These are phyloP conservation scores for Boletus vinaceobasis DNA, from an alignment of 768 basidiomycete genomes.

Conservation along the genomic window DNA sequence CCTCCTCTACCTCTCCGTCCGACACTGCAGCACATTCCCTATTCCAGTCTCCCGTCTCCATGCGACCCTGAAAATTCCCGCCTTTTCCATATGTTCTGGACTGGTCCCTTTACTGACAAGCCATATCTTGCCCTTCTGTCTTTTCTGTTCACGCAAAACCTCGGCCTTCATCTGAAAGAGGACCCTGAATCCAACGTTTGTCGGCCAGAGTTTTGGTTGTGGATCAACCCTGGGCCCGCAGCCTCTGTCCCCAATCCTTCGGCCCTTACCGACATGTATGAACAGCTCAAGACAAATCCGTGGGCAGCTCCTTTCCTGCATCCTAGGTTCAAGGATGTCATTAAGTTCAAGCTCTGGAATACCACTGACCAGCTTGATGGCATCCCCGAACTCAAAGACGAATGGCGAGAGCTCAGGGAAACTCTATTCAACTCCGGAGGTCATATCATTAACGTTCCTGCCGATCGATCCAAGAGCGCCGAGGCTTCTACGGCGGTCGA, in stretches of 20 bases:
- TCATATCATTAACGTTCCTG: slow-evolving; percentile 63
- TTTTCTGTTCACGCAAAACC: slow-evolving; percentile 94
- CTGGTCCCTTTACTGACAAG: slow-evolving; percentile 97
- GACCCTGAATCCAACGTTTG: slow-evolving; percentile 48
- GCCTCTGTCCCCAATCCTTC: slow-evolving; percentile 83
- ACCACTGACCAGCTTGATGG: slow-evolving; percentile 96
- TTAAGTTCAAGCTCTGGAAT: slow-evolving; percentile 98
- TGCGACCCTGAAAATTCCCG: slow-evolving; percentile 87
- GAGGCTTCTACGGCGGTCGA: slow-evolving; percentile 17
- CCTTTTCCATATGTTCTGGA: slow-evolving; percentile 99
- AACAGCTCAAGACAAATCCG: slow-evolving; percentile 75
- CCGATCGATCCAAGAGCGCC: slow-evolving; percentile 36
- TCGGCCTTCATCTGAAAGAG: slow-evolving; percentile 69
- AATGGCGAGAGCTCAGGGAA: slow-evolving; percentile 75
- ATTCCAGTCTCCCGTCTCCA: slow-evolving; percentile 51
- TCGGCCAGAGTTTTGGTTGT: slow-evolving; percentile 92
- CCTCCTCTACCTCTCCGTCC: slow-evolving; percentile 42
- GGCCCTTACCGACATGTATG: slow-evolving; percentile 80
- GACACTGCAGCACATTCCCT: slow-evolving; percentile 52
- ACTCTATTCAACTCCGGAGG: slow-evolving; percentile 89
- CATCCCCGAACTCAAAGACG: slow-evolving; percentile 81
- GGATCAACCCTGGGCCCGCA: slow-evolving; percentile 98
- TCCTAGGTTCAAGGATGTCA: slow-evolving; percentile 83
- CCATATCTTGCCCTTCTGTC: slow-evolving; percentile 94
- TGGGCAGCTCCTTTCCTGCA: slow-evolving; percentile 97